Conservation (phyloP, 75 land plant genomes). For the Sequoiadendron giganteum region DNA sequence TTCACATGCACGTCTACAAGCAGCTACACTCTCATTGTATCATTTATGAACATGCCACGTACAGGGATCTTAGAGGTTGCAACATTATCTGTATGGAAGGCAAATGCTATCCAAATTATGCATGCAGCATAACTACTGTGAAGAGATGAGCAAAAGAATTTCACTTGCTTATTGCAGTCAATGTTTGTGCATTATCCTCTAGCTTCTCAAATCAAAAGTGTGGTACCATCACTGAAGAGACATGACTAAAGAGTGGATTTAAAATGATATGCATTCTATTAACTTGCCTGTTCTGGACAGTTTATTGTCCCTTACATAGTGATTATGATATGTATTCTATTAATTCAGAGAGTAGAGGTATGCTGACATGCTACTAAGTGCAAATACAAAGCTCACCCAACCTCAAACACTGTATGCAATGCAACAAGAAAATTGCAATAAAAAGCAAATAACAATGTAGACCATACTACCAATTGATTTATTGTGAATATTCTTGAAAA, state of each 20-base stretch:
- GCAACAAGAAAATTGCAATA: neutral
- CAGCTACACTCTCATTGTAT: neutral
- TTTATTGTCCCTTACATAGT: neutral
- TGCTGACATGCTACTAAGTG: neutral
- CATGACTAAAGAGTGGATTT: neutral
- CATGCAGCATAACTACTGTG: neutral
- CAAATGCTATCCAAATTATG: neutral
- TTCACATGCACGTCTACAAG: neutral
- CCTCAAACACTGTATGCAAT: neutral
- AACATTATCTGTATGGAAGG: neutral
- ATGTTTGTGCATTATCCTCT: too few relatives aligned
- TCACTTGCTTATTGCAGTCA: neutral
- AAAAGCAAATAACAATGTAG: neutral
- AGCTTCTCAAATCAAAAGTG: neutral
- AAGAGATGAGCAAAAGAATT: neutral
- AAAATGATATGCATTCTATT: neutral
- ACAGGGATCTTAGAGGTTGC: neutral
- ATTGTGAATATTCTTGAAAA: neutral
- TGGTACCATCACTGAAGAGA: neutral
- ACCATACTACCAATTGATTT: neutral
- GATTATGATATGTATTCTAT: neutral
- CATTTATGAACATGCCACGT: neutral
- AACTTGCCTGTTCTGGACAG: neutral
- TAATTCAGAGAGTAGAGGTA: neutral
- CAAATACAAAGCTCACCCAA: neutral